Conservation (phyloP, 2,329 filamentous ascomycete species). For the Aspergillus glaucus region DNA sequence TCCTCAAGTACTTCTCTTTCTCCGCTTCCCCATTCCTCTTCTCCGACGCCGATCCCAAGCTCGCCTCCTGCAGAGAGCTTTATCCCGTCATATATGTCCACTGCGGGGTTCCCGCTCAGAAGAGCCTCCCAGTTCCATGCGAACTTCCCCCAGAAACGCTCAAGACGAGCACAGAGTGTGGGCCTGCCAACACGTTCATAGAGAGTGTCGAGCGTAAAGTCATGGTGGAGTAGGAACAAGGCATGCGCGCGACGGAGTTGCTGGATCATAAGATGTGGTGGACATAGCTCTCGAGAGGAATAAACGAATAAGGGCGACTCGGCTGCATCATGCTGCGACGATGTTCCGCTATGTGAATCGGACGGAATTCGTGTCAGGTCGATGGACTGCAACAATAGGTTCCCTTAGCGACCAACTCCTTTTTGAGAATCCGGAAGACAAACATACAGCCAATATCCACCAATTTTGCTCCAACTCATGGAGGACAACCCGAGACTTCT, state of each 20-base stretch:
- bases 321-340: conserved; percentile 26
- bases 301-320: conserved; percentile 60
- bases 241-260: conserved; percentile 79
- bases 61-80: conserved; percentile 88
- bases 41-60: conserved; percentile 86
- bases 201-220: conserved; percentile 63
- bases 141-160: conserved; percentile 74
- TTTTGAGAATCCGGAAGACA: neutral
- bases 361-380: conserved; percentile 70
- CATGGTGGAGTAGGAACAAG: conserved; percentile 83
- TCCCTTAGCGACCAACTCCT: conserved; percentile 4
- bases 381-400: conserved; percentile 54
- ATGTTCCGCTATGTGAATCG: conserved; percentile 39
- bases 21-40: conserved; percentile 89
- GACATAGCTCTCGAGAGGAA: conserved; percentile 84
- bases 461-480: conserved; percentile 84
- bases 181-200: conserved; percentile 58
- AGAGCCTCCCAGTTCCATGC: conserved; percentile 73
- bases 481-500: conserved; percentile 76
- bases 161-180: conserved; percentile 66
- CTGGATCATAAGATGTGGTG: conserved; percentile 66
- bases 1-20: conserved; percentile 90
- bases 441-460: conserved; percentile 86
- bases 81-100: conserved; percentile 71
- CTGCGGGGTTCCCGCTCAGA: conserved; percentile 79